Conservation (phyloP, 2,329 filamentous ascomycete species). For the Sarocladium strictum region DNA sequence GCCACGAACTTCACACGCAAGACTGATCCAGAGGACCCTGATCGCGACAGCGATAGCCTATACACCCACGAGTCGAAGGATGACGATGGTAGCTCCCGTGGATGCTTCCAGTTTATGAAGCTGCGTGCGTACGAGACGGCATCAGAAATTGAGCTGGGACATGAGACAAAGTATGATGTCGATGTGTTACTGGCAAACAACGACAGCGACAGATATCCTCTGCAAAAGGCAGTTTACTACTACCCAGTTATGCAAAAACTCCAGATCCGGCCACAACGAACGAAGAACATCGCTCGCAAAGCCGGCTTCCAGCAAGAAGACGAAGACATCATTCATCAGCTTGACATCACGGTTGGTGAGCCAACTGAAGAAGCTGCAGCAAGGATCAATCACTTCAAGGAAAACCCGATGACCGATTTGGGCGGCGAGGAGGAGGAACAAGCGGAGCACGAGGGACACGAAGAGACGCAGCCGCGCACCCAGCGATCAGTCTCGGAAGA, state of each 20-base stretch:
- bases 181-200: slow-evolving; percentile 57
- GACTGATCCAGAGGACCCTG: slow-evolving; percentile 52
- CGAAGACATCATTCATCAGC: slow-evolving; percentile 47
- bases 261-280: slow-evolving; percentile 55
- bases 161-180: slow-evolving; percentile 56
- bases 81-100: slow-evolving; percentile 17
- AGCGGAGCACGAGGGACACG: slow-evolving; percentile 23
- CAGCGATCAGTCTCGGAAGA: slow-evolving; percentile 8
- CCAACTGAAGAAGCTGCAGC: slow-evolving; percentile 46
- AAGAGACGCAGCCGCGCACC: slow-evolving; percentile 13
- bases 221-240: slow-evolving; percentile 57
- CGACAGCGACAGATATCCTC: slow-evolving; percentile 43
- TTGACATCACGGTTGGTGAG: slow-evolving; percentile 50
- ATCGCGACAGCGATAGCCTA: slow-evolving; percentile 46
- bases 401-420: slow-evolving; percentile 35
- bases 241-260: slow-evolving; percentile 63
- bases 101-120: slow-evolving; percentile 55
- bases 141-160: slow-evolving; percentile 49
- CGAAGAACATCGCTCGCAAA: slow-evolving; percentile 52
- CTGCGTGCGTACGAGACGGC: slow-evolving; percentile 60
- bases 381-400: slow-evolving; percentile 47
- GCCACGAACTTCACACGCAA: slow-evolving; percentile 52
- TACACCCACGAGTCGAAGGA: slow-evolving; percentile 46
- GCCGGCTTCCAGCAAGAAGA: slow-evolving; percentile 43
- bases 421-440: slow-evolving; percentile 37